Conservation (phyloP, 257 asterid species). For the Solanum gracilifrons region DNA sequence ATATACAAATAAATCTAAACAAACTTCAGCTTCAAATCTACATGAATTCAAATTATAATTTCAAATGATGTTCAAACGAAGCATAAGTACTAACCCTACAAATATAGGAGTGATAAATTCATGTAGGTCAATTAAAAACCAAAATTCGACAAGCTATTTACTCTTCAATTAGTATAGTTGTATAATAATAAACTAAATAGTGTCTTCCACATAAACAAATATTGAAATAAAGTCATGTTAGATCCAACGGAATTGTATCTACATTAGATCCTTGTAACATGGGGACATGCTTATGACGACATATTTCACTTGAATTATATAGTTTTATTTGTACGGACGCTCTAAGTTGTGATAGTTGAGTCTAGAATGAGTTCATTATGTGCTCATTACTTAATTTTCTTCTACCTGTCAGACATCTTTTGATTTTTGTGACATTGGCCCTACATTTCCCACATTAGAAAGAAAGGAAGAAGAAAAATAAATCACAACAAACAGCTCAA, state of each 20-base stretch:
- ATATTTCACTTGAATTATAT: slow-evolving; percentile 1
- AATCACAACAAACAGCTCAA: background rate
- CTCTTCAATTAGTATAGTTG: background rate
- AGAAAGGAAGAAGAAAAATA: background rate
- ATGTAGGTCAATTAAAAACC: background rate
- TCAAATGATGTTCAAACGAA: background rate
- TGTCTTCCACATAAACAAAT: background rate
- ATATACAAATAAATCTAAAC: no score
- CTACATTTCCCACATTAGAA: background rate
- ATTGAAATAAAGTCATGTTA: background rate
- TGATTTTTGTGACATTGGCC: background rate
- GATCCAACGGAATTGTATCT: background rate
- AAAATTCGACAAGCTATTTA: background rate
- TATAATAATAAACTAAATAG: background rate
- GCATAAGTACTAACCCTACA: background rate
- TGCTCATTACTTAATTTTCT: slow-evolving; percentile 8
- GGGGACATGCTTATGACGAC: slow-evolving; percentile 14
- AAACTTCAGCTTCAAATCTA: background rate
- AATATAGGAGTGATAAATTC: background rate
- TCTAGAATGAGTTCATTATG: slow-evolving; percentile 10
- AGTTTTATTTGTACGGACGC: background rate
- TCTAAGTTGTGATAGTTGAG: background rate
- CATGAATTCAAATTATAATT: no score
- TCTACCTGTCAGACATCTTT: background rate
- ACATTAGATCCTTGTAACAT: background rate